phyloP scores from a whole-genome alignment of 495 filamentous ascomycete genomes.

The Penicillium ucsense region DNA sequence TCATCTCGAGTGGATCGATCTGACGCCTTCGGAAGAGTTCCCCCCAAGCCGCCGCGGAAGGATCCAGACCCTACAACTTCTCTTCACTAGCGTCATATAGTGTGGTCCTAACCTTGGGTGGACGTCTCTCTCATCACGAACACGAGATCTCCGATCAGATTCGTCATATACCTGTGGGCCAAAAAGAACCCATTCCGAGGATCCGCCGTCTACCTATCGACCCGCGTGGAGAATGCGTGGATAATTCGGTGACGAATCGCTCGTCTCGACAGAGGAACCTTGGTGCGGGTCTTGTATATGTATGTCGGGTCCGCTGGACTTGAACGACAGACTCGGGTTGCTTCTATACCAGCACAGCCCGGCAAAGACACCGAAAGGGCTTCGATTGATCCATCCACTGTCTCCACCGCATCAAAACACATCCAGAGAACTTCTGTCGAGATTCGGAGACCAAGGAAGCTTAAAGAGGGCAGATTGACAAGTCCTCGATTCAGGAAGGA shows the following conservation, averaged over 20 bases:
- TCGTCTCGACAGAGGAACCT: no score
- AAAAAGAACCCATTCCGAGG: not conserved
- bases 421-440: no score
- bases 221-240: no score
- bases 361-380: no score
- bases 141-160: constrained; percentile 5
- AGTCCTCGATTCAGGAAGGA: not conserved
- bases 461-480: no score
- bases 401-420: not conserved
- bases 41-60: not conserved
- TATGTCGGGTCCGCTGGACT: not conserved
- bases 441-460: no score
- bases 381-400: no score
- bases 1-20: not conserved
- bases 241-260: no score
- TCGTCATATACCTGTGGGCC: constrained; percentile 8
- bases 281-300: not conserved
- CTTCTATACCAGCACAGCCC: no score
- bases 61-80: not conserved
- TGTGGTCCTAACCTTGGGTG: not conserved
- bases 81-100: constrained; percentile 9
- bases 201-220: not conserved
- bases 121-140: not conserved
- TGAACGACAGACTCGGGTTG: no score
- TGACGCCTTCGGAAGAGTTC: not conserved